Evolutionary conservation across 1,139 yeast species (phyloP), one percentile per base, ranked within the genome.

Genomic region (Casaregolazyma suthepensis): DNA sequence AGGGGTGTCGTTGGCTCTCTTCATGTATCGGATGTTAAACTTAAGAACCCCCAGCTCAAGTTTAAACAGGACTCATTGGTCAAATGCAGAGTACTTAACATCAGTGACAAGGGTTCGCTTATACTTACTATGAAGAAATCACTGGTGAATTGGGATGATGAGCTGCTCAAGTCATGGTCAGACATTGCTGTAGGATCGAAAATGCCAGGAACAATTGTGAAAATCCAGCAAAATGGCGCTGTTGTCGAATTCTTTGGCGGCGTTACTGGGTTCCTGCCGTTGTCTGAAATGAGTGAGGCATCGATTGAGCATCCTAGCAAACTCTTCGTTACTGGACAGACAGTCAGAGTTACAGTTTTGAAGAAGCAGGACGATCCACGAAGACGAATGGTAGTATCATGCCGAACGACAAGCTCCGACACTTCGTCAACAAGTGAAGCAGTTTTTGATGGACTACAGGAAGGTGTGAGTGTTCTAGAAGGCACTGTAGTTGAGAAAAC

Each of bases 31-130:
- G 99, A 93, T 68, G 79, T 87, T 56, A 85, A 83, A 66, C 75
- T 93, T 59, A 82, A 83, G 6, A 85, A 90, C 66, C 99, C 99
- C 5, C 98, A 93, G 70, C 81, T 93, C 73, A 88, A 90, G 66
- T 93, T 83, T 76, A 88, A 87, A 69, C 81, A 81, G 50, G 98
- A 96, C 9, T 74, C 85, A 50, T 86, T 83, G 61, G 87, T 87
- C 43, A 86, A 79, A 64, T 95, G 86, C 57, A 81, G 57, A 64
- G 66, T 75, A 26, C 61, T 79, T 17, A 64, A 66, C 45, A 71
- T 76, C 29, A 43, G 20, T 5, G 77, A 79, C 51, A 63, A 66
- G 35, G 66, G 61, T 63, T 71, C 69, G 52, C 71, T 75, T 45
- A 73, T 77, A 53, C 75, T 88, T 40, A 87, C 99, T 2, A 71